Base-by-base conservation (phyloP, 2,329 filamentous ascomycete species). In the Fusarium torreyae region DNA sequence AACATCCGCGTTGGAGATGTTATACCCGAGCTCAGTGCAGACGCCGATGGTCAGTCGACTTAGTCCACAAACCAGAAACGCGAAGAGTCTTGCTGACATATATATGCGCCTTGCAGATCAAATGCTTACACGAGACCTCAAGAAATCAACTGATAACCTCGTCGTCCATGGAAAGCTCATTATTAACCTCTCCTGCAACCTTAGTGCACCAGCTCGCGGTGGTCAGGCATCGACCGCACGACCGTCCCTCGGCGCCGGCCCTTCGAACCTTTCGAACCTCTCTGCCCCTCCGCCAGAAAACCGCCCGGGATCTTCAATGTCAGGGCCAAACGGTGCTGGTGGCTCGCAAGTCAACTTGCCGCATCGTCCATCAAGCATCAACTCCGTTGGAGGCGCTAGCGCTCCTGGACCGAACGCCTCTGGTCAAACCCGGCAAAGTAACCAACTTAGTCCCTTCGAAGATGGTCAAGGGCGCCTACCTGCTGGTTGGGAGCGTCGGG, bases 161-260 rank as follows among this genome's bases (percentile, higher is more conserved):
- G 94, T 98, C 58, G 96, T 99, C 34, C 94, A 99, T 78, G 96
- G 96, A 68, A 98, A 98, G 82, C 88, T 99, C 57, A 99, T 99
- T 75, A 89, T 99, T 68, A 98, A 97, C 79, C 85, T 99, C 14
- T 98, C 95, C 13, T 98, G 95, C 52, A 97, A 99, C 78, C 87
- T 98, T 20, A 85, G 87, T 43, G 82, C 88, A 17, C 93, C 94
- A 8, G 87, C 91, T 67, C 88, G 89, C 68, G 84, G 85, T 22
- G 76, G 74, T 44, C 79, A 76, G 70, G 76, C 83, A 34, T 83
- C 82, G 31, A 80, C 82, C 20, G 83, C 79, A 70, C 81, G 85
- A 48, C 84, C 85, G 10, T 81, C 82, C 3, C 76, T 87, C 24
- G 79, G 81, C 36, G 75, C 79, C 14, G 82, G 83, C 39, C 73